These are phyloP conservation scores for Lophiostoma macrostomum DNA, from an alignment of 495 filamentous ascomycete genomes.

Conservation along the genomic window DNA sequence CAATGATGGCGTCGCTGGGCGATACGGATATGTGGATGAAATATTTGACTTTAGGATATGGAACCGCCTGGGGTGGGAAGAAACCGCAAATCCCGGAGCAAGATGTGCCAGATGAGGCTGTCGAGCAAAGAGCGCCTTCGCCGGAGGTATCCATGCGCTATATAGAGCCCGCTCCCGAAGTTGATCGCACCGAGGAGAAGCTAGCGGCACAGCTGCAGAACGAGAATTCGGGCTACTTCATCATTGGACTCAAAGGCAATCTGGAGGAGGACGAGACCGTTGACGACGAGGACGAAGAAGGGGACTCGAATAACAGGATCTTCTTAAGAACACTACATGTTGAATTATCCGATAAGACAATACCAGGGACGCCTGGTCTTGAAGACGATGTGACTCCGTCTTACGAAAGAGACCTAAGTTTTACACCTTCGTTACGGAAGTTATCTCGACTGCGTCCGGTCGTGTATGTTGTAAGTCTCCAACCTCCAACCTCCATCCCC, in stretches of 20 bases:
- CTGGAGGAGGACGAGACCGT: slow-evolving; percentile 48
- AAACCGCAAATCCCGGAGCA: neutral
- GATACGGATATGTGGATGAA: slow-evolving; percentile 38
- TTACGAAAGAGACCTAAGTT: slow-evolving; percentile 5
- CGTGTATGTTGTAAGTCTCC: slow-evolving; percentile 60
- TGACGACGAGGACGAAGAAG: slow-evolving; percentile 42
- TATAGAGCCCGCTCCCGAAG: slow-evolving; percentile 42
- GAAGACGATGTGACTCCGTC: slow-evolving; percentile 7
- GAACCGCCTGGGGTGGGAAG: slow-evolving; percentile 52
- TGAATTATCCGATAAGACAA: slow-evolving; percentile 20
- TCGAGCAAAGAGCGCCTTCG: slow-evolving; percentile 2
- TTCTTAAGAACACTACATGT: slow-evolving; percentile 53
- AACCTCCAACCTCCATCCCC: neutral
- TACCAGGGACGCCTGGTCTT: neutral
- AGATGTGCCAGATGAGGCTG: neutral
- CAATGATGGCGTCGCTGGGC: slow-evolving; percentile 20
- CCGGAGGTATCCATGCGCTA: slow-evolving; percentile 32
- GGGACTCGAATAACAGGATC: slow-evolving; percentile 44
- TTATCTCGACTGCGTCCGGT: slow-evolving; percentile 63
- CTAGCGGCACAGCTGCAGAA: slow-evolving; percentile 34
- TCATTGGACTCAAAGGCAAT: slow-evolving; percentile 68
- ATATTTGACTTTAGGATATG: slow-evolving; percentile 53
- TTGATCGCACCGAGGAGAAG: slow-evolving; percentile 31
- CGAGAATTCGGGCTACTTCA: slow-evolving; percentile 56
- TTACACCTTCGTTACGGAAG: neutral